Conservation (phyloP, 2,329 filamentous ascomycete genomes). For the Colletotrichum endophyticum region DNA sequence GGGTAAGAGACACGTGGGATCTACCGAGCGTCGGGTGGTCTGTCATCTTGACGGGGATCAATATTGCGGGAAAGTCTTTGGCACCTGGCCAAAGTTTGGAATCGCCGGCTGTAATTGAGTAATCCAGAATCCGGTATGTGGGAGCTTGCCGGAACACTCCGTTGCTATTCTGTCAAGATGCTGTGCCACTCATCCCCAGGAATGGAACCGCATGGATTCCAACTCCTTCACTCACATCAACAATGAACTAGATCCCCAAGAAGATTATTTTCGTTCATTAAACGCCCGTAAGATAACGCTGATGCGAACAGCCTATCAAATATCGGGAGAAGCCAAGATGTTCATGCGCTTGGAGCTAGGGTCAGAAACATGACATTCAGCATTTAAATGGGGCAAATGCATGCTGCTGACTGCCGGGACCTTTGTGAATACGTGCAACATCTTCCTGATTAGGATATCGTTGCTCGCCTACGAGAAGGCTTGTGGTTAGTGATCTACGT, state of each 20-base stretch:
- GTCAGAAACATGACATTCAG: neutral
- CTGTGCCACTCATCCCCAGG: neutral
- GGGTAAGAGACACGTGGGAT: neutral
- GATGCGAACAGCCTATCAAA: neutral
- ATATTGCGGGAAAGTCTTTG: neutral
- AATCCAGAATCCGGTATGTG: neutral
- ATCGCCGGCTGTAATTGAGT: neutral
- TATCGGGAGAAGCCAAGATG: neutral
- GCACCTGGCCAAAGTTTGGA: neutral
- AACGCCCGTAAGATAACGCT: neutral
- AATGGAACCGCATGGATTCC: neutral
- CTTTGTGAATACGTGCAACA: neutral
- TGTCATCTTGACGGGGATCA: neutral
- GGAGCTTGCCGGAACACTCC: neutral
- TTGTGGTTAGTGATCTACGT: neutral
- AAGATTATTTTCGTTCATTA: neutral
- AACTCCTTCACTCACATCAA: neutral
- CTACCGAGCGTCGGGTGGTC: neutral
- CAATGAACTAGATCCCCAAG: neutral
- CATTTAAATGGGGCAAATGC: neutral
- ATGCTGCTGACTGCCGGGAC: neutral
- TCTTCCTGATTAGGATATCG: neutral
- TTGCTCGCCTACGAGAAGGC: neutral
- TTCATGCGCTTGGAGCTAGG: neutral
- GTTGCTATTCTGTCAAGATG: neutral